Conservation (phyloP, 2,329 filamentous ascomycete species). For the Malbranchea zuffiana region DNA sequence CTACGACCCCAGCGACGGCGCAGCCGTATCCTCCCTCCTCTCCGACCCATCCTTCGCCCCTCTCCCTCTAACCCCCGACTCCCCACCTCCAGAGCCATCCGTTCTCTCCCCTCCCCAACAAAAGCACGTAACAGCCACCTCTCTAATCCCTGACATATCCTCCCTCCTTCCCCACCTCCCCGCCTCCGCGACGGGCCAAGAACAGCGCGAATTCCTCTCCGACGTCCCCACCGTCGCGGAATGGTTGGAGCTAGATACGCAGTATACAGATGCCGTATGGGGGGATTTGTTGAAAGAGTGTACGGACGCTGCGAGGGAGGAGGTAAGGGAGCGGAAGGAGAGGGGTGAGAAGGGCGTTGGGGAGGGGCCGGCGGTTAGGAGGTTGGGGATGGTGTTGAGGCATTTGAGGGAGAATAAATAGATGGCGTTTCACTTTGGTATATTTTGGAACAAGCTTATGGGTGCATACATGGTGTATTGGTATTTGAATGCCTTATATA, state of each 20-base stretch:
- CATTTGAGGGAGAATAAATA: slow-evolving; percentile 10
- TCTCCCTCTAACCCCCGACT: slow-evolving; percentile 3
- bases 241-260: slow-evolving; percentile 14
- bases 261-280: slow-evolving; percentile 16
- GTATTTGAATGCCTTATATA: too few relatives aligned
- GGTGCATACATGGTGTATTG: too few relatives aligned
- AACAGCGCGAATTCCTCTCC: not conserved
- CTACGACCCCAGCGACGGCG: slow-evolving; percentile 29
- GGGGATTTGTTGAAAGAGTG: slow-evolving; percentile 12
- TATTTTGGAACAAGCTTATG: too few relatives aligned
- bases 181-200: not conserved
- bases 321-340: slow-evolving; percentile 12
- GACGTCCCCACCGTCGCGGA: slow-evolving; percentile 14
- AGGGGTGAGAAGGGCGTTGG: slow-evolving; percentile 4
- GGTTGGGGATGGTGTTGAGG: slow-evolving; percentile 14
- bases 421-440: too few relatives aligned
- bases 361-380: slow-evolving; percentile 15
- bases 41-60: slow-evolving; percentile 24
- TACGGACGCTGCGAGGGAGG: slow-evolving; percentile 13
- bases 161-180: slow-evolving; percentile 11
- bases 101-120: slow-evolving; percentile 4
- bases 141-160: slow-evolving; percentile 14
- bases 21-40: slow-evolving; percentile 34
- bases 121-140: too few relatives aligned
- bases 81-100: not conserved